phyloP scores from a whole-genome alignment of 106 monocot species.

The Agapanthus africanus region DNA sequence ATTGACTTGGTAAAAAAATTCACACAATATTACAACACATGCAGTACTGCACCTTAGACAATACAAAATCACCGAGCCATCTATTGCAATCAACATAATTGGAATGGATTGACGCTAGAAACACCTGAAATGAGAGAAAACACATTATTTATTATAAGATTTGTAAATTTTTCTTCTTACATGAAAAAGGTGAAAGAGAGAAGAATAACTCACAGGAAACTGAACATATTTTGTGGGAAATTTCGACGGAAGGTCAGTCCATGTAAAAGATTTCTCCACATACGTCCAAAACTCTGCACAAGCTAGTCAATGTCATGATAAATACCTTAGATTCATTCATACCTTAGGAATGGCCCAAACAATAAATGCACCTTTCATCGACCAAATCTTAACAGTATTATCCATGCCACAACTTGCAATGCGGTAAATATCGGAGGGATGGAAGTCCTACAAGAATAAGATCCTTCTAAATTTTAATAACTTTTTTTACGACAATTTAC shows the following conservation, averaged over 20 bases:
- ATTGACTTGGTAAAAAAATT: not conserved
- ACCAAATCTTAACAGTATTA: slow-evolving; percentile 98
- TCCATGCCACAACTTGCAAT: slow-evolving; percentile 99
- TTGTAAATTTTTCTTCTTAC: too few relatives aligned
- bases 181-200: not conserved
- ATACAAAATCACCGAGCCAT: slow-evolving; percentile 96
- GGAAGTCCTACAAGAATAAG: slow-evolving; percentile 71
- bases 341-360: not conserved
- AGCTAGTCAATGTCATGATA: slow-evolving; percentile 10
- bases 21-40: not conserved
- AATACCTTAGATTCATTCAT: not conserved
- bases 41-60: slow-evolving; percentile 64
- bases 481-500: not conserved
- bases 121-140: slow-evolving; percentile 39
- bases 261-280: slow-evolving; percentile 98
- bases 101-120: slow-evolving; percentile 78
- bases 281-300: slow-evolving; percentile 91
- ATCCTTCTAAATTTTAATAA: not conserved
- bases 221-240: slow-evolving; percentile 99
- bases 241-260: slow-evolving; percentile 97
- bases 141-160: too few relatives aligned
- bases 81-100: slow-evolving; percentile 99
- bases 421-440: slow-evolving; percentile 93
- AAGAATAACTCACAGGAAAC: slow-evolving; percentile 74
- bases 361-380: slow-evolving; percentile 75